Base-by-base conservation (phyloP, 495 filamentous ascomycete species). In the Lasiosphaeria miniovina region DNA sequence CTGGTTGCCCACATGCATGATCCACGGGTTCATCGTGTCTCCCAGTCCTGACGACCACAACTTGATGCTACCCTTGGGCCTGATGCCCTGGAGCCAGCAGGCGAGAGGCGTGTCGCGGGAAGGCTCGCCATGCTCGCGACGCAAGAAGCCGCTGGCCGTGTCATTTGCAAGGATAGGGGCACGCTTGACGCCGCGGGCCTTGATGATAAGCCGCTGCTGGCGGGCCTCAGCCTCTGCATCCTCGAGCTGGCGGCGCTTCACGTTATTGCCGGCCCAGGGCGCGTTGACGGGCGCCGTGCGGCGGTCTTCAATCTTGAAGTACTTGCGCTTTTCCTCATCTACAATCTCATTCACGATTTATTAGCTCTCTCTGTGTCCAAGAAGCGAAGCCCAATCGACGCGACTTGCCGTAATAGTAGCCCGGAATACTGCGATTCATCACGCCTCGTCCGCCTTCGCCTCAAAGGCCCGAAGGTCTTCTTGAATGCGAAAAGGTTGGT, bases 231-330 rank as follows among this genome's bases (percentile, higher is more conserved):
- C 46, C 33, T 61, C 60, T 10, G 46, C 40, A 8, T 65, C 63
- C 32, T 72, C 64, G 5, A 64, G 11, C 49, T 68, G 67, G 34
- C 75, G 68, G 45, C 68, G 68, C 71, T 75, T 78, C 14, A 78
- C 74, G 38, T 61, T 74, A n/a, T 49, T 35, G 0, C 66, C 62
- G 33, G 75, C 68, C 71, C 75, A 78, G 5, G 67, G 61, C 2
- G 75, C 74, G 14, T 43, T 10, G 0, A 9, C 11, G 0, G 77
- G 73, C 6, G 75, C 72, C 0, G 71, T 75, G n/a, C 48, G 56
- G 57, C 31, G 38, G 38, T 35, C 58, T 63, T 80, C 72, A 46
- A 82, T 69, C 55, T 74, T 77, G 67, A 82, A 84, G 65, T 82
- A 83, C 15, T 75, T 77, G 31, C 65, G 57, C 61, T 75, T 81